These are phyloP conservation scores for Stropharia rugosoannulata DNA, from an alignment of 768 basidiomycete genomes.

Conservation along the genomic window DNA sequence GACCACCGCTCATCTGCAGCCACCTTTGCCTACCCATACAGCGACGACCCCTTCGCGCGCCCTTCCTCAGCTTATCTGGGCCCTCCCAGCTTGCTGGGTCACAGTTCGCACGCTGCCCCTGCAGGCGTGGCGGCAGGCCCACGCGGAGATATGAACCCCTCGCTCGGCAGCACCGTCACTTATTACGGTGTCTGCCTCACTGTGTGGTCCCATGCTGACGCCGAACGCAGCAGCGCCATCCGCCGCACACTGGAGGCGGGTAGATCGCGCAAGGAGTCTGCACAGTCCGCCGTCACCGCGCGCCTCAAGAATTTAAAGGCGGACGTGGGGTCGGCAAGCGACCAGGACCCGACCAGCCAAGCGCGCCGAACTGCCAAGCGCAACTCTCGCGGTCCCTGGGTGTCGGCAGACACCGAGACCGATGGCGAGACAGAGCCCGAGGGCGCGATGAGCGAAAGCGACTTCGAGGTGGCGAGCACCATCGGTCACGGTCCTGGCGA, in stretches of 20 bases:
- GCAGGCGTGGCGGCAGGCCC: slow-evolving; percentile 30
- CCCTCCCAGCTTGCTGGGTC: slow-evolving; percentile 65
- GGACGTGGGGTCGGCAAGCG: slow-evolving; percentile 45
- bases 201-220: slow-evolving; percentile 95
- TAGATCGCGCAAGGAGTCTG: slow-evolving; percentile 76
- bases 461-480: slow-evolving; percentile 80
- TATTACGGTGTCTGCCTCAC: slow-evolving; percentile 93
- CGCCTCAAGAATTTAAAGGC: slow-evolving; percentile 66
- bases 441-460: slow-evolving; percentile 81
- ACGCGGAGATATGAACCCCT: slow-evolving; percentile 26
- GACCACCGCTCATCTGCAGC: slow-evolving; percentile 67
- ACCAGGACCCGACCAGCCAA: slow-evolving; percentile 56
- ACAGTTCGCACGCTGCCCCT: slow-evolving; percentile 34
- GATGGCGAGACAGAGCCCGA: slow-evolving; percentile 77
- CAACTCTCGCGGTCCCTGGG: slow-evolving; percentile 69
- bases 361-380: slow-evolving; percentile 56
- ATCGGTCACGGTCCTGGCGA: slow-evolving; percentile 82
- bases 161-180: slow-evolving; percentile 51
- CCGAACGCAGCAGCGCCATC: slow-evolving; percentile 81
- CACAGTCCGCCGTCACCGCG: slow-evolving; percentile 68
- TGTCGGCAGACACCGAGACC: slow-evolving; percentile 55
- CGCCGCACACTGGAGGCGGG: slow-evolving; percentile 79
- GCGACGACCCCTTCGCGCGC: slow-evolving; percentile 74
- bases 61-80: slow-evolving; percentile 82
- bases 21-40: slow-evolving; percentile 73